Percentiles rank a stretch among this genome's conserved stretches.
These are phyloP conservation scores for Coccomyxa sp. DNA, from an alignment of 139 green algal species.

Conservation along the genomic window DNA sequence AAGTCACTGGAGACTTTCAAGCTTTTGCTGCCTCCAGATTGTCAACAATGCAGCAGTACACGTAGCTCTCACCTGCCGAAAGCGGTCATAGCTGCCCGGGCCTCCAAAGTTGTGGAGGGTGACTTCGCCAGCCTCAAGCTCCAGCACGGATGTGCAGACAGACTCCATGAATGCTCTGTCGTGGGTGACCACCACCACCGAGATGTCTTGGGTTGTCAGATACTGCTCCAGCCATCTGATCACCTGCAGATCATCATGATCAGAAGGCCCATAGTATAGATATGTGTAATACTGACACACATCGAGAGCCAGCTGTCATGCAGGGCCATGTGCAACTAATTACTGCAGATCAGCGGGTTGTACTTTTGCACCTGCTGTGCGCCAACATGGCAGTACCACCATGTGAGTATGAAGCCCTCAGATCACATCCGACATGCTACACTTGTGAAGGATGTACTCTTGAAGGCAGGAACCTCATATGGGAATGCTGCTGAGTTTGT, in stretches of 20 bases:
- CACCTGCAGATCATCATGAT: conserved; percentile 18
- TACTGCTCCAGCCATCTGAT: conserved; percentile 68
- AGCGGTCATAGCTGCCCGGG: conserved; percentile 41
- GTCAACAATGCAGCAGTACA: neutral
- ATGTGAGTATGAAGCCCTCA: too few relatives aligned
- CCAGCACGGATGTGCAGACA: conserved; percentile 62
- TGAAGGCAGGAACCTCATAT: neutral
- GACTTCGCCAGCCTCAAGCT: conserved; percentile 61
- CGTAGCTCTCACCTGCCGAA: conserved; percentile 32
- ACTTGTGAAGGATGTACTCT: too few relatives aligned
- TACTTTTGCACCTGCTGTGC: too few relatives aligned
- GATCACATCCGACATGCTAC: too few relatives aligned
- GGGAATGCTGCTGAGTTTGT: neutral
- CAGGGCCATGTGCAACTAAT: too few relatives aligned
- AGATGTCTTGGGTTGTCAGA: conserved; percentile 50
- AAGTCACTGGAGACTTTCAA: too few relatives aligned
- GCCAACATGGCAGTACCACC: too few relatives aligned
- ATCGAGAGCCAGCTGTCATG: neutral
- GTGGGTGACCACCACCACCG: conserved; percentile 73
- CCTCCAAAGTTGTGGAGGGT: conserved; percentile 63
- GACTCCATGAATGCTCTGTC: conserved; percentile 77
- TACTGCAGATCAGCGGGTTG: too few relatives aligned
- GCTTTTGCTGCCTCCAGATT: neutral
- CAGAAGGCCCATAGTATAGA: too few relatives aligned
- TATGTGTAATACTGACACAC: too few relatives aligned